Base-by-base conservation (phyloP, 805 yeast species). In the Saccharomycopsis selenospora region DNA sequence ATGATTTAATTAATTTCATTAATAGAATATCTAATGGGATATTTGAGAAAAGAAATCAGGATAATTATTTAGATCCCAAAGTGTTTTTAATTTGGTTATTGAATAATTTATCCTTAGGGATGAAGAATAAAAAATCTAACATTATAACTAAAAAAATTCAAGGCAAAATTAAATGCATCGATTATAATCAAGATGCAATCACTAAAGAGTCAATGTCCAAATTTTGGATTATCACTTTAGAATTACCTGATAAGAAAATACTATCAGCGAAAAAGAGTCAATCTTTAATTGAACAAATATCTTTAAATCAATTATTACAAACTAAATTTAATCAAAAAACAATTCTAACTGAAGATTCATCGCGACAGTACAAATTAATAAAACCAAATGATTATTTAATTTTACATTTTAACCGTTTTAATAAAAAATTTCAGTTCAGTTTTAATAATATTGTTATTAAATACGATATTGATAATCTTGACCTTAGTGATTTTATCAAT, bases 61-160 rank as follows among this genome's bases (percentile, higher is more conserved):
- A 65, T 26, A 60, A 58, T 25, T 67, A 70, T 42, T 58, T 60
- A 3, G 76, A 77, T 40, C 91, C 93, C 1, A 76, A 75, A 51
- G 65, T 64, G 11, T 77, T 85, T 51, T 54, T 82, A 3, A 55
- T 72, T 4, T 84, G 90, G 88, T 47, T 84, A 10, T 51, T 85
- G 13, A 79, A 79, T 54, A 61, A 62, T 2, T 52, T 80, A 28
- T 66, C 71, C 28, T 45, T 57, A 3, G 67, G 57, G 56, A 40
- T 50, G 49, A 49, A 5, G 10, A 43, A 17, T 51, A 52, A 3
- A 23, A 52, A 40, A 28, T 11, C 14, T 13, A n/a, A 58, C 62
- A 56, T 65, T 2, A 56, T 71, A 41, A 61, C 61, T 3, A 57
- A 63, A 13, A 51, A 66, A 1, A 71, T 80, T 48, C 87, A 77